Evolutionary conservation across 2,329 filamentous ascomycete genomes (phyloP).

Genomic region (Ophiognomonia clavigignenti-juglandacearum): DNA sequence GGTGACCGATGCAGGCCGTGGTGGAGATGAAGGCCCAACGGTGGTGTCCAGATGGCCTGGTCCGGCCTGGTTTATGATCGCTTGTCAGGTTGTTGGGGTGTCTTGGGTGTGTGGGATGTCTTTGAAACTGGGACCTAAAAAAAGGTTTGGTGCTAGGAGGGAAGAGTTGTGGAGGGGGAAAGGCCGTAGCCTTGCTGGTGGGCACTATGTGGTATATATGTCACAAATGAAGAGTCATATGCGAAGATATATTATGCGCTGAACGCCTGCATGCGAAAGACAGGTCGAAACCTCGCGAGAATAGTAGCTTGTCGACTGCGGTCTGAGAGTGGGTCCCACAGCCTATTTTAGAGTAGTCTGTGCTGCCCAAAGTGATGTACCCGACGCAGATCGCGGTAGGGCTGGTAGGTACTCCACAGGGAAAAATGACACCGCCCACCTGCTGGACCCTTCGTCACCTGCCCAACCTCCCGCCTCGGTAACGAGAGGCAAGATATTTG

Average conservation of each 20-base stretch:
- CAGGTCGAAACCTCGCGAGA: no score
- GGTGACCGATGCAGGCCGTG: conserved; percentile 3
- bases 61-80: neutral
- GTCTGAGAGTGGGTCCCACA: neutral
- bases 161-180: no score
- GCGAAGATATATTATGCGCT: no score
- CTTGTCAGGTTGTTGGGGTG: neutral
- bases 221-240: neutral
- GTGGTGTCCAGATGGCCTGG: neutral
- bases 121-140: conserved; percentile 11
- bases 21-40: neutral
- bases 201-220: conserved; percentile 7
- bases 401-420: neutral
- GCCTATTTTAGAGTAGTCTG: neutral
- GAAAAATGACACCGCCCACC: conserved; percentile 14
- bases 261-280: no score
- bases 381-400: no score
- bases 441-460: conserved; percentile 9
- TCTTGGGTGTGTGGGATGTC: conserved; percentile 3
- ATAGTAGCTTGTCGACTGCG: neutral
- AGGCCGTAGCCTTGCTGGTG: no score
- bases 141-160: conserved; percentile 5
- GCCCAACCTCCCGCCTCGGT: conserved; percentile 6
- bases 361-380: no score
- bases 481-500: no score